Conservation (phyloP, 371 early-diverging fungal species). For the Encephalitozoon cuniculi region DNA sequence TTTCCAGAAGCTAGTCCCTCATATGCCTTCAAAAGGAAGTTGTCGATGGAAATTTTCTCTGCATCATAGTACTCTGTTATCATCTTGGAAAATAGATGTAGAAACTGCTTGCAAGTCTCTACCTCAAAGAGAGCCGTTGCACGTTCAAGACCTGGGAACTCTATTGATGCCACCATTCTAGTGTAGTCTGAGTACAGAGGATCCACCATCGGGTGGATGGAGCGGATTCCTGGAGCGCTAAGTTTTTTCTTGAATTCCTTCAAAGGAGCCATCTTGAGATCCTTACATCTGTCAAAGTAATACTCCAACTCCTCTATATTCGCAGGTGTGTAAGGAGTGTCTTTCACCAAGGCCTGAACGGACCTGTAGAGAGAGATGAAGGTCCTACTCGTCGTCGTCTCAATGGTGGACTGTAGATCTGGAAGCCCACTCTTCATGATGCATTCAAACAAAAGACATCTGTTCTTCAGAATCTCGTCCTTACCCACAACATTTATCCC, state of each 20-base stretch:
- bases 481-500: conserved; percentile 38
- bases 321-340: neutral
- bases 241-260: conserved; percentile 27
- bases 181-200: conserved; percentile 4
- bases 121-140: neutral
- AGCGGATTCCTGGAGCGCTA: neutral
- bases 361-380: neutral
- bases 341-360: neutral
- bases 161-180: neutral
- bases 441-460: conserved; percentile 27
- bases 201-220: conserved; percentile 20
- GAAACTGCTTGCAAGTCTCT: conserved; percentile 17
- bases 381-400: neutral
- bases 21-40: neutral
- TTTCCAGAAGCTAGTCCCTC: neutral
- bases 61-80: conserved; percentile 1
- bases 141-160: neutral
- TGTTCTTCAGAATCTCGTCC: conserved; percentile 31
- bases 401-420: neutral
- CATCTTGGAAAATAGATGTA: conserved; percentile 4
- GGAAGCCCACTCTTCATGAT: neutral
- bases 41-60: neutral
- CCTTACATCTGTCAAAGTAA: neutral
- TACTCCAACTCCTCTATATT: neutral
- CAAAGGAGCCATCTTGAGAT: conserved; percentile 9